phyloP scores from a whole-genome alignment of 1,139 yeast genomes.

The Arxiozyma heterogenica region DNA sequence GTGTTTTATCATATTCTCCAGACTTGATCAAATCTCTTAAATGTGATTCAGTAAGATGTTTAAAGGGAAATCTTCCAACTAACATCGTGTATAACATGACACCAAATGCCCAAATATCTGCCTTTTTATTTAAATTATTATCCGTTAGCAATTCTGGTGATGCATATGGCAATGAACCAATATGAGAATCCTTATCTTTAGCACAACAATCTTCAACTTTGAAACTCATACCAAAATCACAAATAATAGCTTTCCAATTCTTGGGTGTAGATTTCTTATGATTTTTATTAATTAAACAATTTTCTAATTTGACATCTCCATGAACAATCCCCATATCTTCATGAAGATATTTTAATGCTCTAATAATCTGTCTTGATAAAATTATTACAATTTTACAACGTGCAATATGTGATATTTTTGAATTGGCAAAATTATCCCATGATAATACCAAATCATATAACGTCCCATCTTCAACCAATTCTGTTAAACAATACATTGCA shows the following conservation, averaged over 20 bases:
- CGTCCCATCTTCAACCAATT: conserved; percentile 71
- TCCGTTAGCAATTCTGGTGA: conserved; percentile 74
- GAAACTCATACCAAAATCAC: conserved; percentile 83
- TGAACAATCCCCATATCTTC: conserved; percentile 57
- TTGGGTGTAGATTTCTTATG: conserved; percentile 26
- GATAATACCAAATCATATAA: conserved; percentile 63
- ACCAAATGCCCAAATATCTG: conserved; percentile 87
- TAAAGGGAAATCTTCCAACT: conserved; percentile 71
- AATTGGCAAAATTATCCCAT: conserved; percentile 47
- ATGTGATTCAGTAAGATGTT: conserved; percentile 72
- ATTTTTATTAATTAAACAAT: conserved; percentile 45
- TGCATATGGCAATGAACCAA: conserved; percentile 89
- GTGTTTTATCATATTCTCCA: conserved; percentile 48
- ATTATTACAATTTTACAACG: conserved; percentile 35
- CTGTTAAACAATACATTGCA: conserved; percentile 65
- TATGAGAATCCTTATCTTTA: conserved; percentile 33
- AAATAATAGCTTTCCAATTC: conserved; percentile 40
- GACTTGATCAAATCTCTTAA: conserved; percentile 62
- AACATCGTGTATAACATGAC: conserved; percentile 65
- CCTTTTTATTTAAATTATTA: conserved; percentile 44
- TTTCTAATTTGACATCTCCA: conserved; percentile 84
- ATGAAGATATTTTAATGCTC: conserved; percentile 67
- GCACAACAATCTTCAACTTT: conserved; percentile 13
- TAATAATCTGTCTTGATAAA: conserved; percentile 41
- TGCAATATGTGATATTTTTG: conserved; percentile 20